Conservation (phyloP, 441 rosid species). For the Pelargonium exstipulatum region DNA sequence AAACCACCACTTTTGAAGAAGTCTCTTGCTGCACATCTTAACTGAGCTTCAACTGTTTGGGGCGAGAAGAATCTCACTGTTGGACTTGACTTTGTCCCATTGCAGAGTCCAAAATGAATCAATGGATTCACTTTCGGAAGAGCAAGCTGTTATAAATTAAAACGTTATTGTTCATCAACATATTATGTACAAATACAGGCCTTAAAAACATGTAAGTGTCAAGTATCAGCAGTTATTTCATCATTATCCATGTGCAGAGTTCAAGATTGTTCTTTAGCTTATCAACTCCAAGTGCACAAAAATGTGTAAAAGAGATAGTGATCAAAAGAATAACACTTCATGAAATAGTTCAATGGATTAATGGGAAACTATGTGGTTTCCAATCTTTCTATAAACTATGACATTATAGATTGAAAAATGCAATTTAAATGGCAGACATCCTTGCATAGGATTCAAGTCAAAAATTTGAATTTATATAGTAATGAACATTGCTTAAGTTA, state of each 20-base stretch:
- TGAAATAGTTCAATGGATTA: background rate
- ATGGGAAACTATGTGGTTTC: background rate
- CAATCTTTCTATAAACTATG: no score
- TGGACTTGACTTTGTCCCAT: constrained; percentile 79
- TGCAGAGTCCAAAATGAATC: constrained; percentile 76
- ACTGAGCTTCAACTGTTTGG: constrained; percentile 55
- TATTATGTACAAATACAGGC: background rate
- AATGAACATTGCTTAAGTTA: background rate
- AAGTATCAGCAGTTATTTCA: background rate
- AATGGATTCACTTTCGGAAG: constrained; percentile 55
- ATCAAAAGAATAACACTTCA: background rate
- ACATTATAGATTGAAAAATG: no score
- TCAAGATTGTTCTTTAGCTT: background rate
- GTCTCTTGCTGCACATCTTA: constrained; percentile 62
- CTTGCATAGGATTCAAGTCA: no score
- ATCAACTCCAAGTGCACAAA: background rate
- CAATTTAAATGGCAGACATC: no score
- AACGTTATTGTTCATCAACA: background rate
- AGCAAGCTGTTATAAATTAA: constrained; percentile 36
- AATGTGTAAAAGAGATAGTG: background rate
- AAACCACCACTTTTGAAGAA: constrained; percentile 59
- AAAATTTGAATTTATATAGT: no score
- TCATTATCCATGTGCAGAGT: background rate
- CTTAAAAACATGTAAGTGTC: background rate
- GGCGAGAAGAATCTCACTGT: constrained; percentile 62